Conservation (phyloP, 2,329 filamentous ascomycete genomes). For the Ascochyta rabiei region DNA sequence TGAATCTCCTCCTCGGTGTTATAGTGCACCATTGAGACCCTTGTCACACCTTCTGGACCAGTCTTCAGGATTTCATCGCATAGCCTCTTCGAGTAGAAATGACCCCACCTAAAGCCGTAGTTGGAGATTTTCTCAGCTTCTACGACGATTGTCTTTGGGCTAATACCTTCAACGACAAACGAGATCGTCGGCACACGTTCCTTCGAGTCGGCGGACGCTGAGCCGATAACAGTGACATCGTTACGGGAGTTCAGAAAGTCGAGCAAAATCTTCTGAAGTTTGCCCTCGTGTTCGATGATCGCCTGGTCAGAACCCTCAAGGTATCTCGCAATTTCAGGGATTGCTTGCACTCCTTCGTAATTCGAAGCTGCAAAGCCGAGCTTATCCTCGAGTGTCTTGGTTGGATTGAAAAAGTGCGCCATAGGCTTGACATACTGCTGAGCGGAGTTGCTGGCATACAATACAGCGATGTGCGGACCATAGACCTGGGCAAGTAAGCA, state of each 20-base stretch:
- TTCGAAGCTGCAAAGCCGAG: slow-evolving; percentile 70
- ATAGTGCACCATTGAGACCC: slow-evolving; percentile 76
- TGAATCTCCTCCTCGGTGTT: slow-evolving; percentile 70
- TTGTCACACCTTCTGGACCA: slow-evolving; percentile 66
- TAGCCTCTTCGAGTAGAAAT: slow-evolving; percentile 71
- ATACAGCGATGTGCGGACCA: slow-evolving; percentile 73
- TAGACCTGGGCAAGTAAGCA: slow-evolving; percentile 59
- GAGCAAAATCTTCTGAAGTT: slow-evolving; percentile 64
- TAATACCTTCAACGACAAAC: slow-evolving; percentile 65
- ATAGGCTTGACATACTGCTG: slow-evolving; percentile 63
- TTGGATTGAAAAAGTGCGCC: slow-evolving; percentile 72
- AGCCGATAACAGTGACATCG: slow-evolving; percentile 65
- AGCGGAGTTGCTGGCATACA: slow-evolving; percentile 68
- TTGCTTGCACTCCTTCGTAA: slow-evolving; percentile 71
- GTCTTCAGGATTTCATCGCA: slow-evolving; percentile 64
- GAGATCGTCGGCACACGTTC: slow-evolving; percentile 70
- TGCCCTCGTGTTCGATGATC: slow-evolving; percentile 65
- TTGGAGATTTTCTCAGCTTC: slow-evolving; percentile 64
- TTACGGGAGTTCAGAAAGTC: slow-evolving; percentile 61
- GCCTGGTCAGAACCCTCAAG: slow-evolving; percentile 53
- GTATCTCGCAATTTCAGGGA: slow-evolving; percentile 68
- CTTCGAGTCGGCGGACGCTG: slow-evolving; percentile 54
- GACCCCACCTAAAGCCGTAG: slow-evolving; percentile 70
- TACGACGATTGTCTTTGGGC: slow-evolving; percentile 65
- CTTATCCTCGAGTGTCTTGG: slow-evolving; percentile 67